A percentile compares a stretch with the other conserved stretches of the same genome.
phyloP scores from a whole-genome alignment of 2,329 filamentous ascomycete species.

The Cadophora luteo-olivacea region DNA sequence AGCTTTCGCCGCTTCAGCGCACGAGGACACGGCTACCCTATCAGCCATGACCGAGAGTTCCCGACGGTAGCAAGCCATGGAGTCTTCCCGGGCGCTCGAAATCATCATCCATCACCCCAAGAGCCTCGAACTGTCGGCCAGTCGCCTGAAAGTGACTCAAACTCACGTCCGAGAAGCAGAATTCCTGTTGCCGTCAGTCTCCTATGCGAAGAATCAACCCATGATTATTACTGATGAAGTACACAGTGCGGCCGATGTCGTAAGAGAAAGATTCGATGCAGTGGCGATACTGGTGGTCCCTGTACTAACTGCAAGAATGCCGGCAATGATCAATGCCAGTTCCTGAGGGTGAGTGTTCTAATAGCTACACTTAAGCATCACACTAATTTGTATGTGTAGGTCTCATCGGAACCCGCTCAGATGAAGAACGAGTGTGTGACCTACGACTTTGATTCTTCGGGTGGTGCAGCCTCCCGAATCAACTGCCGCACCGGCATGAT shows the following conservation, averaged over 20 bases:
- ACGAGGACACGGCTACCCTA: conserved; percentile 37
- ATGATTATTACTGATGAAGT: conserved; percentile 16
- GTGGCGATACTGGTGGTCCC: conserved; percentile 79
- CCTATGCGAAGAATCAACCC: background rate
- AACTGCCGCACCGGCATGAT: conserved; percentile 34
- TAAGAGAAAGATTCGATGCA: conserved; percentile 94
- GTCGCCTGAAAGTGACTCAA: conserved; percentile 36
- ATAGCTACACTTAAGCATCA: conserved; percentile 9
- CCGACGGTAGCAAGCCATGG: conserved; percentile 27
- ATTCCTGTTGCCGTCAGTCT: conserved; percentile 58
- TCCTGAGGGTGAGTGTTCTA: conserved; percentile 70
- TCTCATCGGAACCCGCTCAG: conserved; percentile 39
- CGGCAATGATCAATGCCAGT: conserved; percentile 74
- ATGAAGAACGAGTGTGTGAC: conserved; percentile 38
- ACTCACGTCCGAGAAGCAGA: conserved; percentile 46
- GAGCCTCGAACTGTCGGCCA: conserved; percentile 35
- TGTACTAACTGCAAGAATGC: conserved; percentile 85
- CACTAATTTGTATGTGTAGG: conserved; percentile 35
- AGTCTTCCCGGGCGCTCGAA: conserved; percentile 32
- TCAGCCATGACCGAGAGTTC: conserved; percentile 41
- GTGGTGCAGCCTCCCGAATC: conserved; percentile 35
- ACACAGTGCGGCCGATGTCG: conserved; percentile 84
- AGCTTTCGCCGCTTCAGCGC: conserved; percentile 35
- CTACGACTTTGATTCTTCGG: conserved; percentile 35
- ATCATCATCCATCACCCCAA: conserved; percentile 29